Conservation (phyloP, 768 basidiomycete genomes). For the Rhodotorula paludigena region DNA sequence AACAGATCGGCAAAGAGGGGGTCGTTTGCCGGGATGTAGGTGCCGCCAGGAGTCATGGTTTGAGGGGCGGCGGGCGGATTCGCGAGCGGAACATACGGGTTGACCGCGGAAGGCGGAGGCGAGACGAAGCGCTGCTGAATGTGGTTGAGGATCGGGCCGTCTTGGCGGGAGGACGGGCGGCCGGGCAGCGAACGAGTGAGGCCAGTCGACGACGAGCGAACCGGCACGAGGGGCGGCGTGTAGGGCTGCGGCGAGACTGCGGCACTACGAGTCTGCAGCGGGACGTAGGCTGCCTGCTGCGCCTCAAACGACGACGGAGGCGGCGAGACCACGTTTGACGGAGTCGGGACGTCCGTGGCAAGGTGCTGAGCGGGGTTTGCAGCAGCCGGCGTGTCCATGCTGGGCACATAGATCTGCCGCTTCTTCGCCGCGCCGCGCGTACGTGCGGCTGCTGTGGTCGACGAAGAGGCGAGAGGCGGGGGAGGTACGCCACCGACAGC, state of each 20-base stretch:
- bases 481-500: not conserved
- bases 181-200: not conserved
- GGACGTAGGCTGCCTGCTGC: not conserved
- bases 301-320: not conserved
- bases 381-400: too few relatives aligned
- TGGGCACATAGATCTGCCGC: not conserved
- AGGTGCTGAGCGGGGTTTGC: too few relatives aligned
- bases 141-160: slow-evolving; percentile 30
- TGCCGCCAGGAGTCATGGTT: not conserved
- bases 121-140: slow-evolving; percentile 35
- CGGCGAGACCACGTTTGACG: not conserved
- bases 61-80: not conserved
- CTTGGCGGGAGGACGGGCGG: slow-evolving; percentile 8
- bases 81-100: slow-evolving; percentile 19
- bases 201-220: not conserved
- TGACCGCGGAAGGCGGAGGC: slow-evolving; percentile 10
- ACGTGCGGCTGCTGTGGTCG: too few relatives aligned
- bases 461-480: too few relatives aligned
- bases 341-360: not conserved
- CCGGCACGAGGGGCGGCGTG: not conserved
- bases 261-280: not conserved
- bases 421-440: not conserved
- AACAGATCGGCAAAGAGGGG: slow-evolving; percentile 27
- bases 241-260: not conserved
- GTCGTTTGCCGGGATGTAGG: slow-evolving; percentile 28